A percentile compares a stretch with the other conserved stretches of the same genome.
These are phyloP conservation scores for Candida qinlingensis DNA, from an alignment of 805 yeast genomes.

Conservation along the genomic window DNA sequence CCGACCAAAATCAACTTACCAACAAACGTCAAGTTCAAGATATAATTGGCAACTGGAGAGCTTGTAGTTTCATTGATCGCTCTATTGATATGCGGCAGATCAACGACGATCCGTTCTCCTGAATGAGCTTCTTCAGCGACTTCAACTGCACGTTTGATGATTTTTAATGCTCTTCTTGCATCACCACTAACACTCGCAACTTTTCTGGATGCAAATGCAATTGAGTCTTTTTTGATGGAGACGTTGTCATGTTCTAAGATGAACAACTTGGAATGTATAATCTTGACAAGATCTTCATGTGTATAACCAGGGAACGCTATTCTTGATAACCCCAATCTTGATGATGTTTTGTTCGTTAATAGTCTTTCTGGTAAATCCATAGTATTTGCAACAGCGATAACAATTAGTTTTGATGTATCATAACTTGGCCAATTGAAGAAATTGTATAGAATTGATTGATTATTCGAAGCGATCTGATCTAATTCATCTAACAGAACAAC, in stretches of 20 bases:
- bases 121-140: constrained; percentile 41
- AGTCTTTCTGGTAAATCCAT: constrained; percentile 95
- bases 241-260: constrained; percentile 33
- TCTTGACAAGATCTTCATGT: constrained; percentile 66
- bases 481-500: constrained; percentile 86
- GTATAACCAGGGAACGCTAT: constrained; percentile 87
- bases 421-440: constrained; percentile 97
- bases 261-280: constrained; percentile 67
- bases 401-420: constrained; percentile 69
- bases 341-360: constrained; percentile 81
- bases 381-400: constrained; percentile 92
- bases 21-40: constrained; percentile 57
- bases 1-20: constrained; percentile 72
- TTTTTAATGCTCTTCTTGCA: constrained; percentile 86
- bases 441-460: constrained; percentile 86
- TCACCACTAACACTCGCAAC: constrained; percentile 97
- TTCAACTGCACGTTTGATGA: constrained; percentile 86
- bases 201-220: constrained; percentile 87
- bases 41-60: constrained; percentile 61
- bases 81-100: constrained; percentile 66
- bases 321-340: constrained; percentile 84
- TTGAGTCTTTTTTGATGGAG: constrained; percentile 59
- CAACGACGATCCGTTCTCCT: constrained; percentile 42
- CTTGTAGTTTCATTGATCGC: constrained; percentile 77
- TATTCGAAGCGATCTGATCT: constrained; percentile 82